A percentile compares a stretch with the other conserved stretches of the same genome.
Evolutionary conservation across 2,329 filamentous ascomycete genomes (phyloP).

Genomic region (Penicillium italicum): DNA sequence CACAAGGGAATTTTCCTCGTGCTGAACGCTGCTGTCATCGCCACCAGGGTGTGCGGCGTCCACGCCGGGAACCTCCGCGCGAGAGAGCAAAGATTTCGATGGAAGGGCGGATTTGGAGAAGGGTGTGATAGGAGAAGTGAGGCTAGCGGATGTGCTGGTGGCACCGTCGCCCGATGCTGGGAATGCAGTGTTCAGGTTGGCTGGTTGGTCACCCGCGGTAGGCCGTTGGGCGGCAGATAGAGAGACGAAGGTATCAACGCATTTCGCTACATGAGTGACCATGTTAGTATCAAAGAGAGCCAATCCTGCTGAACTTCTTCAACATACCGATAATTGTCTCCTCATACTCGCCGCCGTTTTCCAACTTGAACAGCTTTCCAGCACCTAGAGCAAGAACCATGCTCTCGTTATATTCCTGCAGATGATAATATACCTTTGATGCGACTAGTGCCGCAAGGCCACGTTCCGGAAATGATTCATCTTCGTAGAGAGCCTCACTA

Average conservation of each 20-base stretch:
- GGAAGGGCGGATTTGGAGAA: constrained; percentile 92
- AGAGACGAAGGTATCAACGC: constrained; percentile 94
- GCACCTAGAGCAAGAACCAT: constrained; percentile 97
- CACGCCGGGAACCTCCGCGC: constrained; percentile 62
- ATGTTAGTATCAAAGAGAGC: background rate
- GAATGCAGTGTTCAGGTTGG: constrained; percentile 78
- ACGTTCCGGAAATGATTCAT: constrained; percentile 88
- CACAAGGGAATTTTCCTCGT: constrained; percentile 59
- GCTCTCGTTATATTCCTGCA: constrained; percentile 98
- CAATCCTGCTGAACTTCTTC: background rate
- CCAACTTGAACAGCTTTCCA: constrained; percentile 90
- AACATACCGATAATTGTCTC: constrained; percentile 86
- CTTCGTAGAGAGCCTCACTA: constrained; percentile 96
- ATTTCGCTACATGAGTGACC: constrained; percentile 61
- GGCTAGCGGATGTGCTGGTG: constrained; percentile 60
- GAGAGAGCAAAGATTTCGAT: constrained; percentile 90
- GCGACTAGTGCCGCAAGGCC: constrained; percentile 91
- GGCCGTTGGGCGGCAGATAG: constrained; percentile 60
- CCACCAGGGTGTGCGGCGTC: constrained; percentile 55
- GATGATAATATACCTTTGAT: constrained; percentile 97
- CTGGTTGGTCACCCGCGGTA: constrained; percentile 52
- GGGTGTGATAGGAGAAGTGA: constrained; percentile 85
- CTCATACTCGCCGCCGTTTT: constrained; percentile 89
- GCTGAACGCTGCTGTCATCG: constrained; percentile 53
- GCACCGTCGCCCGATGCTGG: constrained; percentile 63